Evolutionary conservation across 768 basidiomycete genomes (phyloP).

Genomic region (Clitopilus passeckerianus): DNA sequence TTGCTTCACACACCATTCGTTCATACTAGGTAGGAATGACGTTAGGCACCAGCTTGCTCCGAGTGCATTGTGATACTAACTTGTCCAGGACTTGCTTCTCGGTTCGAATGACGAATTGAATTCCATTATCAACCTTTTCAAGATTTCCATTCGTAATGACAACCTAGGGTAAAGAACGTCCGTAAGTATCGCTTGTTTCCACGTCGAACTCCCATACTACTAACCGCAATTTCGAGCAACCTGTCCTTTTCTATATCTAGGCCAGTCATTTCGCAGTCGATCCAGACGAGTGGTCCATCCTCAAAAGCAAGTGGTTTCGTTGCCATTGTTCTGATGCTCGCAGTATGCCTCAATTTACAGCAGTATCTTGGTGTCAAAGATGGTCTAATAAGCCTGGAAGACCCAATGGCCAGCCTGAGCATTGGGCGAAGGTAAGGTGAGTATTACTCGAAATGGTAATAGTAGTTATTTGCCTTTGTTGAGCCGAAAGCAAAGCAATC

Average conservation of each 20-base stretch:
- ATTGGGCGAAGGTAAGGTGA: neutral
- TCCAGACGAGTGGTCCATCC: conserved; percentile 75
- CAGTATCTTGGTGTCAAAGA: neutral
- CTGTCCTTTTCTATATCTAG: conserved; percentile 61
- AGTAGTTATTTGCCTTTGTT: neutral
- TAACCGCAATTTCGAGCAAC: conserved; percentile 76
- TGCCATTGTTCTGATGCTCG: neutral
- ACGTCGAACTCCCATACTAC: conserved; percentile 9
- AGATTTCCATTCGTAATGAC: conserved; percentile 86
- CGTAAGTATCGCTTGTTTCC: neutral
- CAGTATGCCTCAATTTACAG: neutral
- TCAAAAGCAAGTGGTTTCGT: conserved; percentile 33
- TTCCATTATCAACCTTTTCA: conserved; percentile 73
- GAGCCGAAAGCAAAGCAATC: neutral
- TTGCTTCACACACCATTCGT: conserved; percentile 80
- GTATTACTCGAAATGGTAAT: neutral
- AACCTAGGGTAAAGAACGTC: conserved; percentile 39
- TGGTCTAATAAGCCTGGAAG: neutral
- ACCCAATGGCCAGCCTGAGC: neutral
- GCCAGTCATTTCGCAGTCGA: conserved; percentile 89
- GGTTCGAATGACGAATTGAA: conserved; percentile 70
- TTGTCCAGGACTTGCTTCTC: conserved; percentile 65
- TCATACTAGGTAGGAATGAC: conserved; percentile 72
- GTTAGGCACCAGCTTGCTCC: neutral
- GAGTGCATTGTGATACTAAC: conserved; percentile 34